Conservation (phyloP, 306 rosid species). For the Carpinus fangiana region DNA sequence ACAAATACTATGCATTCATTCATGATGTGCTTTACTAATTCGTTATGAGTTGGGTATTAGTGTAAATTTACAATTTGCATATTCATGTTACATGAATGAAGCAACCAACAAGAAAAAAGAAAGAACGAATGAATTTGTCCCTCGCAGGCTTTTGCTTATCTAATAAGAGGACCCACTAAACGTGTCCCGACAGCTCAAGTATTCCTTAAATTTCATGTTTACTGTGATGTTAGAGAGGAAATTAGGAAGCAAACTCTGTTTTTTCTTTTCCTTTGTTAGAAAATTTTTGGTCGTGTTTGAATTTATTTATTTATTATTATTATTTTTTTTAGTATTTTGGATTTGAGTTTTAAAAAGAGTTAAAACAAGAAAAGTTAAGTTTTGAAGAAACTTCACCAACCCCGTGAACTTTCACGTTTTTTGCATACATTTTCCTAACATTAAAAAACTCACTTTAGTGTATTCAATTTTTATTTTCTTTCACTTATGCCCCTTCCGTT, state of each 20-base stretch:
- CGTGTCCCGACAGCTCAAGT: constrained; percentile 38
- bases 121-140: constrained; percentile 25
- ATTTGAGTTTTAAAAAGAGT: too few relatives aligned
- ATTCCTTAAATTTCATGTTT: background rate
- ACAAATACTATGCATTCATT: background rate
- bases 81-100: constrained; percentile 43
- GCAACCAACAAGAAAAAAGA: constrained; percentile 37
- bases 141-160: constrained; percentile 17
- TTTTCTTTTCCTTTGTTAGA: background rate
- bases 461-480: too few relatives aligned
- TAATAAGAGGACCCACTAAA: constrained; percentile 37
- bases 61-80: constrained; percentile 1
- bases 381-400: too few relatives aligned
- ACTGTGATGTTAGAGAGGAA: background rate
- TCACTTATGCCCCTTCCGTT: too few relatives aligned
- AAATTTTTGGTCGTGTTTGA: background rate
- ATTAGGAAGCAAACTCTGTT: background rate
- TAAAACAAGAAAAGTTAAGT: too few relatives aligned
- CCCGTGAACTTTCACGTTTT: too few relatives aligned
- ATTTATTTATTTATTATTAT: too few relatives aligned
- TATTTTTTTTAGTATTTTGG: too few relatives aligned
- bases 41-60: background rate
- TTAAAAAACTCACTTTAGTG: too few relatives aligned
- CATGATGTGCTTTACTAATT: background rate
- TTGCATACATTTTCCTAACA: too few relatives aligned